A percentile compares a stretch with the other conserved stretches of the same genome.
phyloP scores from a whole-genome alignment of 1,284 basidiomycete species.

The Trichosporon sp. region DNA sequence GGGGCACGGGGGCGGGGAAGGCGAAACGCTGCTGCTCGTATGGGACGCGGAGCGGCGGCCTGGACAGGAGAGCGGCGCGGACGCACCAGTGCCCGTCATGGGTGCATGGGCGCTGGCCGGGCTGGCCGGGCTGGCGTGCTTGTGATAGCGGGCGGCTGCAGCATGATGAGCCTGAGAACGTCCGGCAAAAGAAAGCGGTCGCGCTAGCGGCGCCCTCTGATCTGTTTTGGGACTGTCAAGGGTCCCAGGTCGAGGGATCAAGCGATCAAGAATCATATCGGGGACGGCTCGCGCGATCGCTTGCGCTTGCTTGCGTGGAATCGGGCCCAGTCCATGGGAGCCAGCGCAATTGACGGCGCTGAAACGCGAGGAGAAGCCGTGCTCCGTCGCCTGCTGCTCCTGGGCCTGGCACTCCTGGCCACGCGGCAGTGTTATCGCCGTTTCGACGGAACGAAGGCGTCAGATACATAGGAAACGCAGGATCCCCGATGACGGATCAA shows the following conservation, averaged over 20 bases:
- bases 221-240: not conserved
- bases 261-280: too few relatives aligned
- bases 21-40: not conserved
- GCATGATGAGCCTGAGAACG: not conserved
- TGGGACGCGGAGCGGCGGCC: too few relatives aligned
- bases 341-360: not conserved
- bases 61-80: not conserved
- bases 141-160: not conserved
- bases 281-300: too few relatives aligned
- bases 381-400: not conserved
- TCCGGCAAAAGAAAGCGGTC: not conserved
- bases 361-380: not conserved
- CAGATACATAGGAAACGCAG: not conserved
- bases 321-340: not conserved
- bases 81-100: not conserved
- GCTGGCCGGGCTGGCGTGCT: not conserved
- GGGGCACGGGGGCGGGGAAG: too few relatives aligned
- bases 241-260: too few relatives aligned
- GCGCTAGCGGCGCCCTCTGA: not conserved
- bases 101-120: not conserved
- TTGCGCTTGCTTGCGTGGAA: too few relatives aligned
- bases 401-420: not conserved
- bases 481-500: not conserved
- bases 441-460: not conserved
- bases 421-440: not conserved